phyloP scores from a whole-genome alignment of 2,329 filamentous ascomycete genomes.

The Colletotrichum graminicola region DNA sequence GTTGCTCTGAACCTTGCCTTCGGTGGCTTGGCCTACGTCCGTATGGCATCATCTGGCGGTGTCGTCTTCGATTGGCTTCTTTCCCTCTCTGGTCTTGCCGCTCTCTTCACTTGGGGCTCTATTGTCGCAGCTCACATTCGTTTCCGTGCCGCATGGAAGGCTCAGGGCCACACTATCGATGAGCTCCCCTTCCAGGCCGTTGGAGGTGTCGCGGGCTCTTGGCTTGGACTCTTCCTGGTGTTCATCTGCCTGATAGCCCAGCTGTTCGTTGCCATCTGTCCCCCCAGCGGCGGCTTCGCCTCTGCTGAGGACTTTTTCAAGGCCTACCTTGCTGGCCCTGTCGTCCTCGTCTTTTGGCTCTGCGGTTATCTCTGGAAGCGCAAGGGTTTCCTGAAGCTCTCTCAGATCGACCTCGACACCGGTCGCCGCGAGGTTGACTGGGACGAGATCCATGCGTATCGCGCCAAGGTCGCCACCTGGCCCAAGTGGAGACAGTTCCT shows the following conservation, averaged over 20 bases:
- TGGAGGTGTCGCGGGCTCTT: slow-evolving; percentile 73
- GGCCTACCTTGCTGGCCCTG: slow-evolving; percentile 64
- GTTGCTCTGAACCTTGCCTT: slow-evolving; percentile 61
- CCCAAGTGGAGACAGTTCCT: slow-evolving; percentile 63
- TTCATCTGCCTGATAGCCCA: slow-evolving; percentile 64
- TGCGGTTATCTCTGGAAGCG: slow-evolving; percentile 75
- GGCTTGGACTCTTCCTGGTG: slow-evolving; percentile 69
- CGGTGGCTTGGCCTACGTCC: slow-evolving; percentile 62
- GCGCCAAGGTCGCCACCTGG: slow-evolving; percentile 62
- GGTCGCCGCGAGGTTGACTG: slow-evolving; percentile 75
- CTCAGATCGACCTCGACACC: slow-evolving; percentile 75
- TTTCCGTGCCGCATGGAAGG: slow-evolving; percentile 72
- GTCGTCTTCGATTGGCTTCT: slow-evolving; percentile 74
- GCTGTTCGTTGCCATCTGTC: slow-evolving; percentile 64
- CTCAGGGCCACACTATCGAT: slow-evolving; percentile 70
- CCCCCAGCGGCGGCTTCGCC: slow-evolving; percentile 50
- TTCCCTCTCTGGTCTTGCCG: slow-evolving; percentile 71
- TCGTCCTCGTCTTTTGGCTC: slow-evolving; percentile 67
- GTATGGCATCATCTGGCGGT: slow-evolving; percentile 58
- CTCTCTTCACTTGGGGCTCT: slow-evolving; percentile 75
- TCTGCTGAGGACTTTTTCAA: slow-evolving; percentile 66
- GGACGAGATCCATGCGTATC: slow-evolving; percentile 70
- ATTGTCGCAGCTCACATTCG: slow-evolving; percentile 76
- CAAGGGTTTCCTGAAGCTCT: slow-evolving; percentile 66
- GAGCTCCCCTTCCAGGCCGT: slow-evolving; percentile 73